Conservation (phyloP, 2,329 filamentous ascomycete species). For the Hortaea sp. region DNA sequence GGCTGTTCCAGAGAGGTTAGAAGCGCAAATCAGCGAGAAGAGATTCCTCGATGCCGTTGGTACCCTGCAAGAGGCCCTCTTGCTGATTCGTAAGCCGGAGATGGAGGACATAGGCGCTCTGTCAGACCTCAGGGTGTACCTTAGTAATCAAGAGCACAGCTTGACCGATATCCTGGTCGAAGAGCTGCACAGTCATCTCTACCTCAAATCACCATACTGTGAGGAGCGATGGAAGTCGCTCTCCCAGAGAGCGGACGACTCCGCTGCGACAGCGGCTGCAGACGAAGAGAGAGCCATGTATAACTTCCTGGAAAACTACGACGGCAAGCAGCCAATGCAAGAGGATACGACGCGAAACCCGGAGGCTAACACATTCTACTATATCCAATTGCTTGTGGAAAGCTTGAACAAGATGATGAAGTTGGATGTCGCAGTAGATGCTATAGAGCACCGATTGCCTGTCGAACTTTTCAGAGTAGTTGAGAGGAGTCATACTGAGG, state of each 20-base stretch:
- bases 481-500: constrained; percentile 87
- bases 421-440: constrained; percentile 76
- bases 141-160: constrained; percentile 84
- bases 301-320: constrained; percentile 47
- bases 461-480: constrained; percentile 91
- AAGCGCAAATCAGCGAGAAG: constrained; percentile 93
- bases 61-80: constrained; percentile 75
- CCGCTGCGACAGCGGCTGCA: constrained; percentile 11
- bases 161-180: constrained; percentile 94
- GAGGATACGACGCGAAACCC: constrained; percentile 91
- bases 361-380: constrained; percentile 90
- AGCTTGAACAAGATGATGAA: constrained; percentile 80
- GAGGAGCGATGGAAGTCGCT: constrained; percentile 89
- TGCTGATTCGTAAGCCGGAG: constrained; percentile 74
- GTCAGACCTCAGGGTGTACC: constrained; percentile 73
- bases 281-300: constrained; percentile 46
- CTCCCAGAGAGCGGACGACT: constrained; percentile 36
- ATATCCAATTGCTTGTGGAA: constrained; percentile 79
- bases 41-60: constrained; percentile 88
- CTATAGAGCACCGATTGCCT: constrained; percentile 82
- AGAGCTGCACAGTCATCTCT: constrained; percentile 92
- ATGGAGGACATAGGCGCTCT: constrained; percentile 86
- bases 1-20: constrained; percentile 79
- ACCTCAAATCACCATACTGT: constrained; percentile 95
- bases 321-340: constrained; percentile 48